Base-by-base conservation (phyloP, 2,329 filamentous ascomycete genomes). In the Penicillium sp. region DNA sequence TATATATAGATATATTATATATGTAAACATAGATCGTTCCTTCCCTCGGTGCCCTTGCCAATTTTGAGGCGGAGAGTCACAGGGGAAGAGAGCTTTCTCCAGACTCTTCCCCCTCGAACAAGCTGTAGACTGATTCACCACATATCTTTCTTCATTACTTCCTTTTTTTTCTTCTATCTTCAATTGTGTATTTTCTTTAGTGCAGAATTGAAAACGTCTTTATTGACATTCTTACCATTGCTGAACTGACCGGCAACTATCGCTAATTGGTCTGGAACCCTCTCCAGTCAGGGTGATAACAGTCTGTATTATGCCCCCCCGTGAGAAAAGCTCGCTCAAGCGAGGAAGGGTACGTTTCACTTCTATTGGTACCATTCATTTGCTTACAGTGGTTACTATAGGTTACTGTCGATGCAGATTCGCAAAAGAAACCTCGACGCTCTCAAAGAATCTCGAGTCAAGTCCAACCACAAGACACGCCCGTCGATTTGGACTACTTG, bases 321-420 rank as follows among this genome's bases (percentile, higher is more conserved):
- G 68, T 65, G 89, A 94, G 77, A 90, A 90, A 80, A 92, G 88
- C 80, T 89, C 90, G 78, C 86, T 94, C 79, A 96, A 96, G 82
- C 87, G 91, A 72, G 85, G 81, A 67, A 84, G 88, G 75, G 91
- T 94, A 81, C 73, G 84, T 62, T 63, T 45, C 42, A 50, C 23
- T 40, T 56, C 64, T 58, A 54, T 58, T 61, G 50, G 56, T 61
- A 57, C 62, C 33, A 50, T 50, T 66, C 47, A 51, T 60, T 53
- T 61, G 21, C 63, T 62, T 54, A 65, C 71, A 56, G 68, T 64
- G 62, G 37, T 59, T 33, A 48, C 43, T 71, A 64, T 75, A 93
- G 89, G 83, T 81, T 66, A 90, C 88, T 42, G 80, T 84, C 51
- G 86, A 85, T 66, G 85, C 88, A 55, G 81, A 84, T 66, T 70